These are phyloP conservation scores for Ustilaginoidea virens DNA, from an alignment of 2,329 filamentous ascomycete genomes.

Conservation along the genomic window DNA sequence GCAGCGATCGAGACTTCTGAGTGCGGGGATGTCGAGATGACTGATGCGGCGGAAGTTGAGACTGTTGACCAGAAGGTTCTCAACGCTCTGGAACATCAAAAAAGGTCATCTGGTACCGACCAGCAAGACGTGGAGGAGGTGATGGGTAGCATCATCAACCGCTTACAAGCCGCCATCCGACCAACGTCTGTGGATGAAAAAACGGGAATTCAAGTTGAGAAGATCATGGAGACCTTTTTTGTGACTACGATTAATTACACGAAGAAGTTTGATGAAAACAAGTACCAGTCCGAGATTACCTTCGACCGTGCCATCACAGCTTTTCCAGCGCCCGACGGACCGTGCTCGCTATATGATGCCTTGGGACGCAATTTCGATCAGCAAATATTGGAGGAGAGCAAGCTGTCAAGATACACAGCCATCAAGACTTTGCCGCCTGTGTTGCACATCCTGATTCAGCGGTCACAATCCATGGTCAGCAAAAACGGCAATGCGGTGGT, in stretches of 20 bases:
- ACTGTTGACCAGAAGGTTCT: constrained; percentile 31
- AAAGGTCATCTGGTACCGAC: constrained; percentile 36
- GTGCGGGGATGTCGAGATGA: constrained; percentile 17
- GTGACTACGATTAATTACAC: constrained; percentile 46
- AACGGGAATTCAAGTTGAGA: constrained; percentile 64
- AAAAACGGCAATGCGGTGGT: constrained; percentile 68
- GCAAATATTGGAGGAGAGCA: constrained; percentile 54
- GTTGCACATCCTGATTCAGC: constrained; percentile 77
- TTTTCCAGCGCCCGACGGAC: constrained; percentile 33
- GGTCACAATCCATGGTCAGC: constrained; percentile 55
- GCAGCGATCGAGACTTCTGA: too few relatives aligned
- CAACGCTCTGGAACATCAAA: constrained; percentile 29
- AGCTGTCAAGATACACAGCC: constrained; percentile 48
- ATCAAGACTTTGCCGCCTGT: constrained; percentile 69
- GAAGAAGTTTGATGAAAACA: constrained; percentile 30
- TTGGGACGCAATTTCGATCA: constrained; percentile 76
- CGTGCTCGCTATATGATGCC: constrained; percentile 61
- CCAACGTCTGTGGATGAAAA: constrained; percentile 45
- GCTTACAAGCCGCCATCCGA: constrained; percentile 76
- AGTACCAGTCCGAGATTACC: constrained; percentile 26
- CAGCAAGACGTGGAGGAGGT: constrained; percentile 97
- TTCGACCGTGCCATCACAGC: constrained; percentile 50
- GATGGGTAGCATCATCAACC: constrained; percentile 80
- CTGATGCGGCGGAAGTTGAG: constrained; percentile 15
- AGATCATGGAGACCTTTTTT: constrained; percentile 57